A percentile compares a stretch with the other conserved stretches of the same genome.
Conservation (phyloP, 2,329 filamentous ascomycete genomes). For the Aspergillus japonicus region DNA sequence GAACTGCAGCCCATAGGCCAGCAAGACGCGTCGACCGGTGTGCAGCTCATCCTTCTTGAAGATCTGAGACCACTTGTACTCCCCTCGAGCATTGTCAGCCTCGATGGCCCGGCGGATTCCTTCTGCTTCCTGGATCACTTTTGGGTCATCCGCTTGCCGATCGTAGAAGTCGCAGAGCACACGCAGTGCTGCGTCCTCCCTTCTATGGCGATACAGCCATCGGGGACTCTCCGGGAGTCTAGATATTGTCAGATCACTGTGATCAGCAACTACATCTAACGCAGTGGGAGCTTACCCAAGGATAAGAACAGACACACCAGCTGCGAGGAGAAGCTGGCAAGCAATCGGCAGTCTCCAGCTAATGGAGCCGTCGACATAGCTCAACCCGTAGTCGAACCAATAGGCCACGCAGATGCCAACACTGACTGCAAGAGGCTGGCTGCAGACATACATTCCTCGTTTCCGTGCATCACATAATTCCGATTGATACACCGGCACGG, state of each 20-base stretch:
- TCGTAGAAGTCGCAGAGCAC: constrained; percentile 32
- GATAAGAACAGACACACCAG: constrained; percentile 43
- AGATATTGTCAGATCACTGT: constrained; percentile 8
- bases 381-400: constrained; percentile 38
- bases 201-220: constrained; percentile 47
- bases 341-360: constrained; percentile 50
- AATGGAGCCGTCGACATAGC: constrained; percentile 40
- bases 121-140: constrained; percentile 31
- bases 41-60: constrained; percentile 46
- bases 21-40: constrained; percentile 46
- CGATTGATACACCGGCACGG: constrained; percentile 44
- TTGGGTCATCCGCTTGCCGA: constrained; percentile 21
- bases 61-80: constrained; percentile 42
- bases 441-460: constrained; percentile 46
- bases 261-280: neutral
- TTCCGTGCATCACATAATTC: constrained; percentile 47
- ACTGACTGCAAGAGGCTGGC: constrained; percentile 41
- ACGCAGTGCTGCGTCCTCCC: constrained; percentile 30
- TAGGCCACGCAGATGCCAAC: constrained; percentile 39
- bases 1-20: constrained; percentile 50
- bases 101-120: constrained; percentile 48
- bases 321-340: constrained; percentile 46
- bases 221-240: constrained; percentile 42
- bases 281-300: constrained; percentile 20
- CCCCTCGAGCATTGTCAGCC: constrained; percentile 35